These are phyloP conservation scores for Trichophyton rubrum DNA, from an alignment of 2,329 filamentous ascomycete genomes.

Conservation along the genomic window DNA sequence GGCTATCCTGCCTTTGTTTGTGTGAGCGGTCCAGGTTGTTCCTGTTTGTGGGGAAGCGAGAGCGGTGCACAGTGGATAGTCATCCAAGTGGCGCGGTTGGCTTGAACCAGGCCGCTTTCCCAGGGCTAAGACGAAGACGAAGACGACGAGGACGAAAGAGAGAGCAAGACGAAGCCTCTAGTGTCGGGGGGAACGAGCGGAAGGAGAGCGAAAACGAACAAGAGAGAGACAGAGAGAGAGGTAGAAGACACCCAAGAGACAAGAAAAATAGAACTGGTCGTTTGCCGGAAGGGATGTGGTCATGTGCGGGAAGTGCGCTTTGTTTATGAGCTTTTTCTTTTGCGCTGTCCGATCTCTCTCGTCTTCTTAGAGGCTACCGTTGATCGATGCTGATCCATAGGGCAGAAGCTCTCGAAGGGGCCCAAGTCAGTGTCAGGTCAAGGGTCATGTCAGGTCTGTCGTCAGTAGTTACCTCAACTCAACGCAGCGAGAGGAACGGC, in stretches of 20 bases:
- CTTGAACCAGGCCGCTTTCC: neutral
- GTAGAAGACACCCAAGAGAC: neutral
- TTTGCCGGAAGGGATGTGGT: neutral
- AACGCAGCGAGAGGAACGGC: too few relatives aligned
- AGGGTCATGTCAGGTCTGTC: too few relatives aligned
- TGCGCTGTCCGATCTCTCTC: neutral
- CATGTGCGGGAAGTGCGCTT: constrained; percentile 1
- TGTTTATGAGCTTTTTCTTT: constrained; percentile 1
- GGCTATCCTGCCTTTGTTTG: constrained; percentile 1
- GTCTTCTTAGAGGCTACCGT: neutral
- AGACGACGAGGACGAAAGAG: neutral
- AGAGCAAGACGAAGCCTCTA: neutral
- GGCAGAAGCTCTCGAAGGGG: neutral
- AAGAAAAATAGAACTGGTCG: neutral
- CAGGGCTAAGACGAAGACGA: neutral
- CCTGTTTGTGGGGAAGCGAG: neutral
- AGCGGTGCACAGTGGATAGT: neutral
- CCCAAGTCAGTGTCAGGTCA: neutral
- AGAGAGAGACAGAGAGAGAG: neutral
- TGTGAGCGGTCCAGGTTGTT: neutral
- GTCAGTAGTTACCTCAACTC: too few relatives aligned
- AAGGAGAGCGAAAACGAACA: neutral
- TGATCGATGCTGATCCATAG: constrained; percentile 1
- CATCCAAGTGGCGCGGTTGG: neutral
- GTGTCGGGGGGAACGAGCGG: neutral